These are phyloP conservation scores for Microbotryum violaceum DNA, from an alignment of 1,284 basidiomycete genomes.

Conservation along the genomic window DNA sequence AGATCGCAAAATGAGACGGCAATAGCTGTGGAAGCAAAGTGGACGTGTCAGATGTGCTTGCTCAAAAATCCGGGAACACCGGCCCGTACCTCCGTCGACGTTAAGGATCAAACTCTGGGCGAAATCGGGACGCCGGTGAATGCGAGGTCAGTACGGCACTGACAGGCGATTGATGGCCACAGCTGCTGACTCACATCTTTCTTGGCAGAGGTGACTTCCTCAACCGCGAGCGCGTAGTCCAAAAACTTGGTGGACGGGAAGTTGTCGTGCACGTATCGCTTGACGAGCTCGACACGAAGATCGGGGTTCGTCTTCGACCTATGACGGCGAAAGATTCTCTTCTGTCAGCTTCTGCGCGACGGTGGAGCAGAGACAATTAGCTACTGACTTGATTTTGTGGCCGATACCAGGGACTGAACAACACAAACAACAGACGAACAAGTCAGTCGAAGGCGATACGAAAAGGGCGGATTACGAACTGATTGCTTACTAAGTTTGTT, in stretches of 20 bases:
- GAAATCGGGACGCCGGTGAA: background rate
- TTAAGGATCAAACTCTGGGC: slow-evolving; percentile 65
- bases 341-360: background rate
- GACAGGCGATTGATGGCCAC: no score
- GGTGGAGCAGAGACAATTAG: background rate
- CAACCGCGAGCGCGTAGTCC: slow-evolving; percentile 88
- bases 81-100: slow-evolving; percentile 94
- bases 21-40: slow-evolving; percentile 45
- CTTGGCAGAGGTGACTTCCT: slow-evolving; percentile 96
- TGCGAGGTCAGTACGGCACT: no score
- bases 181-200: slow-evolving; percentile 64
- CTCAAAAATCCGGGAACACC: slow-evolving; percentile 56
- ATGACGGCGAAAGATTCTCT: no score
- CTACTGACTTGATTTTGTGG: slow-evolving; percentile 88
- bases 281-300: slow-evolving; percentile 86
- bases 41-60: background rate
- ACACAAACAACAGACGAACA: slow-evolving; percentile 40
- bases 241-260: slow-evolving; percentile 72
- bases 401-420: slow-evolving; percentile 77
- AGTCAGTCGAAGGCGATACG: no score
- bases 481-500: slow-evolving; percentile 66
- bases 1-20: slow-evolving; percentile 97
- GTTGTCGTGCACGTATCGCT: slow-evolving; percentile 91
- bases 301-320: slow-evolving; percentile 62
- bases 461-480: background rate